These are phyloP conservation scores for Diaporthe destruens DNA, from an alignment of 2,329 filamentous ascomycete species.

Conservation along the genomic window DNA sequence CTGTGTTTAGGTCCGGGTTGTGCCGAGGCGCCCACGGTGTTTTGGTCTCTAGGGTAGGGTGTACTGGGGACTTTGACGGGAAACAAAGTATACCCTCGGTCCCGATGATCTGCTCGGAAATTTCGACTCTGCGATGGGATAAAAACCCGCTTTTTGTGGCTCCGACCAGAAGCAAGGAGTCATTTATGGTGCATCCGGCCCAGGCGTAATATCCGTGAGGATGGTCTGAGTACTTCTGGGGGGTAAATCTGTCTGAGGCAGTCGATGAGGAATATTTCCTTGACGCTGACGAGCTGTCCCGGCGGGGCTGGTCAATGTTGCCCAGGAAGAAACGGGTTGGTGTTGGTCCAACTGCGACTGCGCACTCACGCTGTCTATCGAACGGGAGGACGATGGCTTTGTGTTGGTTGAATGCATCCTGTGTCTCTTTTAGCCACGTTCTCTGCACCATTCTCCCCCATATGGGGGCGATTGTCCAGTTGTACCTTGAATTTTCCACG, in stretches of 20 bases:
- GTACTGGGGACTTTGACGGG: background rate
- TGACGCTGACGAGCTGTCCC: background rate
- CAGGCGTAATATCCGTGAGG: background rate
- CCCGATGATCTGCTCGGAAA: constrained; percentile 4
- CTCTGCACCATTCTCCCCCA: too few relatives aligned
- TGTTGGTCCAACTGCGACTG: constrained; percentile 20
- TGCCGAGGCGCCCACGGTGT: background rate
- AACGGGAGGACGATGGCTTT: constrained; percentile 23
- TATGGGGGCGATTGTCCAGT: background rate
- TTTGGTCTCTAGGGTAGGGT: background rate
- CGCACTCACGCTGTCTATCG: constrained; percentile 15
- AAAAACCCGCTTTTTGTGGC: background rate
- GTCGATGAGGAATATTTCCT: background rate
- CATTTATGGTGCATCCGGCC: background rate
- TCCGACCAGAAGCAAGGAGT: constrained; percentile 1
- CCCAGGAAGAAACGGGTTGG: constrained; percentile 26
- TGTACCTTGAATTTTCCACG: constrained; percentile 23
- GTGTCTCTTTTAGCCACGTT: background rate
- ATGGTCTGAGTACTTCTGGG: background rate
- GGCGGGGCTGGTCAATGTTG: constrained; percentile 11
- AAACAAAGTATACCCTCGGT: background rate
- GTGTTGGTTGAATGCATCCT: constrained; percentile 28
- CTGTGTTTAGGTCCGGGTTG: constrained; percentile 1
- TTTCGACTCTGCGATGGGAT: background rate
- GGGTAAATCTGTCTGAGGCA: background rate